Conservation (phyloP, 306 rosid genomes). For the Acacia melanoxylon region DNA sequence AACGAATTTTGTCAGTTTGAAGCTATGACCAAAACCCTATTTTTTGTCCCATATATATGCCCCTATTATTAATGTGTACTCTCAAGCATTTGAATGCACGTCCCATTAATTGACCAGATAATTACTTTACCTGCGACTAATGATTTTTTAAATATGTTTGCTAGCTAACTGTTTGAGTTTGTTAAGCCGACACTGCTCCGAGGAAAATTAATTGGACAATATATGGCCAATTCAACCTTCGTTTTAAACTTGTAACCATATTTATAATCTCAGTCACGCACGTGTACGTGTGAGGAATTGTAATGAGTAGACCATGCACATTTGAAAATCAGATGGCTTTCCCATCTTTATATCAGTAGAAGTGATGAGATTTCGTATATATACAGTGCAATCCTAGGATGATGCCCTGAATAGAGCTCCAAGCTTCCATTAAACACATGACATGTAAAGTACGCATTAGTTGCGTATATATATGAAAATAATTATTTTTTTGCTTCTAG, state of each 20-base stretch:
- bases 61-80: not conserved
- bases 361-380: not conserved
- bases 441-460: not conserved
- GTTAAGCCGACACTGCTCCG: not conserved
- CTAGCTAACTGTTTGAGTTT: not conserved
- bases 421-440: too few species aligned
- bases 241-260: not conserved
- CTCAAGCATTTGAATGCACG: conserved; percentile 18
- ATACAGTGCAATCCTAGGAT: not conserved
- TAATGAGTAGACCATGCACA: not conserved
- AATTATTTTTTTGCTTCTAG: not conserved
- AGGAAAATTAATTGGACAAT: not conserved
- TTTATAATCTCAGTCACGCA: too few species aligned
- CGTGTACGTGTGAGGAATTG: not conserved
- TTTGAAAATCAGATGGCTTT: not conserved
- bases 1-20: conserved; percentile 41
- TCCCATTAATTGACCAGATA: not conserved
- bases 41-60: not conserved
- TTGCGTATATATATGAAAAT: not conserved
- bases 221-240: not conserved
- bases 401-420: not conserved
- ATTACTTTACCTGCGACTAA: not conserved
- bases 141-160: not conserved
- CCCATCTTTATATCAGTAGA: not conserved
- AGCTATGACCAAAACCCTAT: conserved; percentile 19